Percentiles rank a stretch among this genome's conserved stretches.
Conservation (phyloP, 805 yeast genomes). For the Scheffersomyces amazonensis region DNA sequence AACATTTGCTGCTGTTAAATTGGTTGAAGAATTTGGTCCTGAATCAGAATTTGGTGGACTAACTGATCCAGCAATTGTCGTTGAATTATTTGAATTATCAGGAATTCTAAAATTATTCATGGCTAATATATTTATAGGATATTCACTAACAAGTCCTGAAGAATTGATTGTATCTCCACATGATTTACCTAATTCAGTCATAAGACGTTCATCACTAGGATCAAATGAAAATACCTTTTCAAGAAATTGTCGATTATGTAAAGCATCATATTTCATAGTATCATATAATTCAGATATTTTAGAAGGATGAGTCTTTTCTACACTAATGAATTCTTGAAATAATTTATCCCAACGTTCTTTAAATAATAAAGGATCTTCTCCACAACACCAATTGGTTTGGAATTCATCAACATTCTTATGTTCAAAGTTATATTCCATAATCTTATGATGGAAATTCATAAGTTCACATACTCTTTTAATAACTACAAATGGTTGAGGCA, state of each 20-base stretch:
- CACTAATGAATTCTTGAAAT: constrained; percentile 85
- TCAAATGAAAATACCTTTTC: constrained; percentile 75
- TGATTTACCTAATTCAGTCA: constrained; percentile 33
- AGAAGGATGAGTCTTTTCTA: constrained; percentile 96
- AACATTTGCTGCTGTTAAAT: constrained; percentile 15
- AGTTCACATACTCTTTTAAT: constrained; percentile 91
- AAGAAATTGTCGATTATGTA: constrained; percentile 88
- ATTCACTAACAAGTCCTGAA: constrained; percentile 59
- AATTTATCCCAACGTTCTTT: constrained; percentile 97
- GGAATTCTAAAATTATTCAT: constrained; percentile 73
- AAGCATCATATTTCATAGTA: constrained; percentile 97
- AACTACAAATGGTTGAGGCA: constrained; percentile 96
- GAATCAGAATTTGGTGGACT: constrained; percentile 8
- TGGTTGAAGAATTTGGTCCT: constrained; percentile 13
- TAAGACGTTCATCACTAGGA: constrained; percentile 37
- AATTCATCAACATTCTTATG: constrained; percentile 62
- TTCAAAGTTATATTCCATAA: constrained; percentile 78
- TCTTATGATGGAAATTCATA: constrained; percentile 85
- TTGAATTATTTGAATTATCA: constrained; percentile 23
- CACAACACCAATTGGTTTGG: constrained; percentile 92
- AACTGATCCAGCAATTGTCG: not conserved
- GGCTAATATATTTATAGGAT: constrained; percentile 72
- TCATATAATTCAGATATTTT: constrained; percentile 95
- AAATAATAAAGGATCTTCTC: constrained; percentile 87
- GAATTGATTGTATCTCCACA: constrained; percentile 46